Evolutionary conservation across 208 protist species (phyloP).

Genomic region (Blechomonas ayalai): DNA sequence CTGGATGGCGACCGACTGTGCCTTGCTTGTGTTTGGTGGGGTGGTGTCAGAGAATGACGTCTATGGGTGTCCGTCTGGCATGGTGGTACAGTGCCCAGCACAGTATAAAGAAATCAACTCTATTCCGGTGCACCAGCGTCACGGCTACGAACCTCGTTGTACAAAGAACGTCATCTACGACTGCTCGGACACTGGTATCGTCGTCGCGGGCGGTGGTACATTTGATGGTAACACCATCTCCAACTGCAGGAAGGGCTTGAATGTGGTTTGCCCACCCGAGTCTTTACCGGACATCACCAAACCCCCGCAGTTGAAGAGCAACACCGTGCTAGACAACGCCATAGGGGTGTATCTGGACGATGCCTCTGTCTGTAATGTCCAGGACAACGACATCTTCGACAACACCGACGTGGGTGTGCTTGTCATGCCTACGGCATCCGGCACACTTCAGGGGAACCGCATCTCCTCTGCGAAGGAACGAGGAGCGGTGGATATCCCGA

Average conservation of each 20-base stretch:
- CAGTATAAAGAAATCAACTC: conserved; percentile 56
- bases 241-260: conserved; percentile 56
- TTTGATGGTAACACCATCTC: conserved; percentile 60
- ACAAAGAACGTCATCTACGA: conserved; percentile 47
- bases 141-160: conserved; percentile 22
- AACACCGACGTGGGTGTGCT: conserved; percentile 50
- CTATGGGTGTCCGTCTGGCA: conserved; percentile 26
- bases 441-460: conserved; percentile 56
- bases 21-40: conserved; percentile 49
- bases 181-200: conserved; percentile 46
- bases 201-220: conserved; percentile 35
- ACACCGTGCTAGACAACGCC: conserved; percentile 60
- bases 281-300: conserved; percentile 1
- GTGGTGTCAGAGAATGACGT: conserved; percentile 64
- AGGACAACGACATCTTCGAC: conserved; percentile 81
- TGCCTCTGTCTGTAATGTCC: conserved; percentile 14
- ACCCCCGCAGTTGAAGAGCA: conserved; percentile 22
- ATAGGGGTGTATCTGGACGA: conserved; percentile 46
- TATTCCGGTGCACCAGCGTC: conserved; percentile 31
- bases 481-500: conserved; percentile 50
- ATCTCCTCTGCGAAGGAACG: conserved; percentile 57
- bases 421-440: conserved; percentile 23
- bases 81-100: conserved; percentile 37
- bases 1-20: conserved; percentile 36
- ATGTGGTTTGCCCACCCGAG: conserved; percentile 18